Base-by-base conservation (phyloP, 306 rosid genomes). In the Malus fusca region DNA sequence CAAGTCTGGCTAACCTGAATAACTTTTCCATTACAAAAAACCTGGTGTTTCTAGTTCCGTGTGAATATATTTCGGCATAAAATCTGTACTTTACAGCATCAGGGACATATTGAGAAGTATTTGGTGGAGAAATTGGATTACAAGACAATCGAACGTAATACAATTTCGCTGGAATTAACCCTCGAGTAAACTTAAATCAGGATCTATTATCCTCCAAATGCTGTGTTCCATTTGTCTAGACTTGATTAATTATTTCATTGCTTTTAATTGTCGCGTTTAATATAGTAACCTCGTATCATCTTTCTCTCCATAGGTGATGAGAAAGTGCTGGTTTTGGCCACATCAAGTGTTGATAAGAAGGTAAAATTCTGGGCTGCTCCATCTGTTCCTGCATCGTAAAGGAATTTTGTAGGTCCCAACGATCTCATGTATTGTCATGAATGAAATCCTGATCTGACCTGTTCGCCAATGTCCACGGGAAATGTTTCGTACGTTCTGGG, bases 351-450 rank as follows among this genome's bases (percentile, higher is more conserved):
- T 2, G 30, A 28, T 28, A 28, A 96, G 91, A 96, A 96, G 82
- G 99, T 92, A 55, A 96, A 96, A 83, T 83, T 96, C 68, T 96
- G 99, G 99, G 92, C 92, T 31, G 84, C 93, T 59, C 99, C 99
- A n/a, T 76, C 92, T 0, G 78, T 78, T n/a, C 64, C 72, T 63
- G 77, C 78, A n/a, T 83, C 82, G 19, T 88, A 67, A 77, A 72
- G 82, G 63, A 66, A 63, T 69, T 68, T 74, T 37, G 52, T 25
- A 13, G 44, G 76, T 52, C 31, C 11, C 22, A n/a, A 22, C 11
- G 52, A 75, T 64, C 65, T 64, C 25, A 70, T 71, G 77, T 58
- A 19, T 14, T 19, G 70, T 75, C 77, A 58, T 37, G 77, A 73
- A 48, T 59, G 59, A 73, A 51, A 37, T 67, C 46, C 18, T 14